Evolutionary conservation across 2,329 filamentous ascomycete genomes (phyloP).

Genomic region (Reticulascus tulasneorum): DNA sequence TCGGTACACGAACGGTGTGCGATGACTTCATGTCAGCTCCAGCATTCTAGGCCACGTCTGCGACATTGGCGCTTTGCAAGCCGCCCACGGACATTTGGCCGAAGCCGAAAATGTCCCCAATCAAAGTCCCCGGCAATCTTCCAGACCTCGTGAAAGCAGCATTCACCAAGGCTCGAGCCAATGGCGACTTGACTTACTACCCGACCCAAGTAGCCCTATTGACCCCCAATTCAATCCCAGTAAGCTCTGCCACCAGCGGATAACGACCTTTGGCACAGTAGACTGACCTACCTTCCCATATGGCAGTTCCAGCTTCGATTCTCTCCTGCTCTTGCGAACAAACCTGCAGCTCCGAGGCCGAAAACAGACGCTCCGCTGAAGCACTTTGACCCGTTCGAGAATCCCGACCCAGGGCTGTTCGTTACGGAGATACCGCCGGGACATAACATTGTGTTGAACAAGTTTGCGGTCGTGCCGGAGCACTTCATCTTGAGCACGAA

Average conservation of each 20-base stretch:
- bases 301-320: slow-evolving; percentile 68
- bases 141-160: slow-evolving; percentile 46
- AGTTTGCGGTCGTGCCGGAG: slow-evolving; percentile 66
- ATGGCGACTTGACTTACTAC: slow-evolving; percentile 50
- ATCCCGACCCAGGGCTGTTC: slow-evolving; percentile 52
- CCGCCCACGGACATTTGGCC: slow-evolving; percentile 20
- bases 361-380: slow-evolving; percentile 25
- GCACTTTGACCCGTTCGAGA: slow-evolving; percentile 61
- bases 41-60: too few relatives aligned
- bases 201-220: slow-evolving; percentile 50
- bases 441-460: slow-evolving; percentile 69
- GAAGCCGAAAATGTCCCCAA: slow-evolving; percentile 32
- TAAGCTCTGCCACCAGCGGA: slow-evolving; percentile 20
- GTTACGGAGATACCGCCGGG: slow-evolving; percentile 43
- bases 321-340: slow-evolving; percentile 64
- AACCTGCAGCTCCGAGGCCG: slow-evolving; percentile 51
- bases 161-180: slow-evolving; percentile 43
- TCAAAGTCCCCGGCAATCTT: slow-evolving; percentile 41
- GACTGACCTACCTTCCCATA: slow-evolving; percentile 1
- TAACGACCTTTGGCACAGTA: not conserved
- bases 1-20: too few relatives aligned
- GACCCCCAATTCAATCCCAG: slow-evolving; percentile 36
- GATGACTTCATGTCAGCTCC: too few relatives aligned
- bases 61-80: too few relatives aligned
- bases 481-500: slow-evolving; percentile 70